Evolutionary conservation across 306 rosid species (phyloP), one percentile per base, ranked within the genome.

Genomic region (Purshia tridentata): DNA sequence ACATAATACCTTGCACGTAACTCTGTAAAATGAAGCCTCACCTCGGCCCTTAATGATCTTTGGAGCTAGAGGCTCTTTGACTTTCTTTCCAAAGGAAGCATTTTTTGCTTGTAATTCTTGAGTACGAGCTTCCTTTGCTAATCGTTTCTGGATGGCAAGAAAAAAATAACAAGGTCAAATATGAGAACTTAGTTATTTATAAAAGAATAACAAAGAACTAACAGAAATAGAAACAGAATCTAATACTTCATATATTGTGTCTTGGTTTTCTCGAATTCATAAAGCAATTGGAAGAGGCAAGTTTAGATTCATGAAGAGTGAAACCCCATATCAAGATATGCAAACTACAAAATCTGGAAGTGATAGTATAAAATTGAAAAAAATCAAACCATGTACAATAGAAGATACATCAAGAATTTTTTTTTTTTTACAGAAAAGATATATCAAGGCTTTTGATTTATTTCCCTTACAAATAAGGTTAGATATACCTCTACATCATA

Each of bases 11-110:
- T 83, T 93, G 84, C 98, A 91, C 19, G 88, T 91, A 76, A 93
- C 98, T 86, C 89, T 86, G 84, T 89, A 91, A 84, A 93, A 93
- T 19, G 96, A 90, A 73, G 98, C 96, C 85, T 89, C 98, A 9
- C 97, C 96, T 74, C 97, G 90, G 75, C 96, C 92, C 85, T 82
- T 93, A 60, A 77, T 47, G 50, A 70, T 91, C 86, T 89, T 91
- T 22, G 91, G 23, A 74, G 84, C 85, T 58, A 86, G 76, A 73
- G 84, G 48, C 57, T 93, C 97, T 77, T 88, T 91, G 64, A 62
- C 85, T 82, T 91, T 93, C 85, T 89, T 93, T 78, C 98, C 89
- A n/a, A 83, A 84, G 52, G 92, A 45, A 73, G 87, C 89, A 84
- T 91, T 88, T 79, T 91, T 93, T 65, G 96, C 91, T 72, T 86